Evolutionary conservation across 192 early-diverging fungal genomes (phyloP).

Genomic region (Geranomyces variabilis): DNA sequence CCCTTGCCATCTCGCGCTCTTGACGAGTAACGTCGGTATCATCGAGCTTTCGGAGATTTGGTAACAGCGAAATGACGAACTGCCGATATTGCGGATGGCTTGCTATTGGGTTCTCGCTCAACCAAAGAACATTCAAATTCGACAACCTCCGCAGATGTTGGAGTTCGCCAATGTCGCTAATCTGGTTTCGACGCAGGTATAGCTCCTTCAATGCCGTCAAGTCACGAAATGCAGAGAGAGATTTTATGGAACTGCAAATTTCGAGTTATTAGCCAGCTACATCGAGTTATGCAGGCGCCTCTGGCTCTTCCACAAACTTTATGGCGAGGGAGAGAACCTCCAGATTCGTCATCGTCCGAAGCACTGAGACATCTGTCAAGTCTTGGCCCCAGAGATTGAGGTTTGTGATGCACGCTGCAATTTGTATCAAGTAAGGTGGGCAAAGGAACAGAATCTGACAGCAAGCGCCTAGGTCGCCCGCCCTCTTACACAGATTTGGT

Average conservation of each 20-base stretch:
- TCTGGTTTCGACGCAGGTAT: constrained; percentile 48
- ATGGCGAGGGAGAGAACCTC: constrained; percentile 51
- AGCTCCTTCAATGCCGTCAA: constrained; percentile 34
- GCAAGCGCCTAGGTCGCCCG: background rate
- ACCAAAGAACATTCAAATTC: constrained; percentile 42
- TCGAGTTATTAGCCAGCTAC: background rate
- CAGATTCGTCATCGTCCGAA: constrained; percentile 32
- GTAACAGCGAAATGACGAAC: constrained; percentile 33
- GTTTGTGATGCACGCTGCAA: constrained; percentile 35
- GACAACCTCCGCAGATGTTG: constrained; percentile 32
- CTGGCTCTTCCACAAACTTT: constrained; percentile 31
- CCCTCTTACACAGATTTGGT: constrained; percentile 19
- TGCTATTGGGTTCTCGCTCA: constrained; percentile 49
- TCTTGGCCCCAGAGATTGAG: constrained; percentile 54
- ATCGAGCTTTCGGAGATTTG: constrained; percentile 40
- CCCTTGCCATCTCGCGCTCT: constrained; percentile 36
- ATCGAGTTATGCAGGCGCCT: background rate
- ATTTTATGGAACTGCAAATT: constrained; percentile 17
- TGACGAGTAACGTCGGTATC: constrained; percentile 32
- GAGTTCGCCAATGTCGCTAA: constrained; percentile 39
- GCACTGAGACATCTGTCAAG: constrained; percentile 43
- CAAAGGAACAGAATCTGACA: background rate
- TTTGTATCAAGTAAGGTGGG: background rate
- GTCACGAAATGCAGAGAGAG: constrained; percentile 22
- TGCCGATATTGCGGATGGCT: constrained; percentile 34